A percentile compares a stretch with the other conserved stretches of the same genome.
Conservation (phyloP, 1,139 yeast species). For the Hansenula sp. region DNA sequence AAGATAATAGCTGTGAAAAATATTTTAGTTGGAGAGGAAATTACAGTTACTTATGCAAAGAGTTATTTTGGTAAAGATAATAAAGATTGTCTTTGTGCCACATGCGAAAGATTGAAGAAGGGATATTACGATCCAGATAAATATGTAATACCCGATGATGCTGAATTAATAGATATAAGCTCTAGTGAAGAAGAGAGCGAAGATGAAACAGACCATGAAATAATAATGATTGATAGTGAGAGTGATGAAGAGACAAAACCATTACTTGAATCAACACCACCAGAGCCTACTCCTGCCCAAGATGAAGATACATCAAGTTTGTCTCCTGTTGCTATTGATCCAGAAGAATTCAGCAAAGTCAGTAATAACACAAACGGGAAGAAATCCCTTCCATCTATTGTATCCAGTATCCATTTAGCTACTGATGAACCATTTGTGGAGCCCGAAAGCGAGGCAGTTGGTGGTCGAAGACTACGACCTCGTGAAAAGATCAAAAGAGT, state of each 20-base stretch:
- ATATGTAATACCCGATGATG: conserved; percentile 7
- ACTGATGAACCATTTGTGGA: conserved; percentile 3
- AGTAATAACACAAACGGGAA: background rate
- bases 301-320: background rate
- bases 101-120: conserved; percentile 32
- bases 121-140: conserved; percentile 20
- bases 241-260: background rate
- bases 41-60: conserved; percentile 38
- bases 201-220: conserved; percentile 1
- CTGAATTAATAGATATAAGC: conserved; percentile 6
- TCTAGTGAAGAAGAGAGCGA: conserved; percentile 7
- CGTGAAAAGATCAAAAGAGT: conserved; percentile 4
- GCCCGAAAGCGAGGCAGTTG: conserved; percentile 7
- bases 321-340: background rate
- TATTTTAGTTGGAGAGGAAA: conserved; percentile 39
- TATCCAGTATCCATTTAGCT: background rate
- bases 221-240: conserved; percentile 5
- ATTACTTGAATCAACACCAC: background rate
- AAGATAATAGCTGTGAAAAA: conserved; percentile 29
- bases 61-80: conserved; percentile 39
- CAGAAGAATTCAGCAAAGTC: background rate
- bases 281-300: background rate
- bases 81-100: conserved; percentile 38
- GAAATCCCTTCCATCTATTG: background rate
- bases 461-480: conserved; percentile 14